Percentiles rank a stretch among this genome's conserved stretches.
Conservation (phyloP, 176 grass and related monocot genomes). For the Bolboschoenus planiculmis region DNA sequence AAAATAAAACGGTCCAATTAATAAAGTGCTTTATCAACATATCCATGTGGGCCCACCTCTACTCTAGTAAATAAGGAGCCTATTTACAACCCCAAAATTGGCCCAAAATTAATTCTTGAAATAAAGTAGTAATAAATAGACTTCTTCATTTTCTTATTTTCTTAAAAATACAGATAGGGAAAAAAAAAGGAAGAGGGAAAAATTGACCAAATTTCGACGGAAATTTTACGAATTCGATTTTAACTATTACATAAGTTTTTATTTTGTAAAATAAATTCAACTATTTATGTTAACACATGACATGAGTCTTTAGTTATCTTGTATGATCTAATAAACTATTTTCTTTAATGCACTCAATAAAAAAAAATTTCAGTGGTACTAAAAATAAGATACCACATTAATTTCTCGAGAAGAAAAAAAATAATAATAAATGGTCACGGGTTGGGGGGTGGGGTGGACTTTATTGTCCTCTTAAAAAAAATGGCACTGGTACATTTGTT, state of each 20-base stretch:
- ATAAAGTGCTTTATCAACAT: too few relatives aligned
- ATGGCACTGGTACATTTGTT: background rate
- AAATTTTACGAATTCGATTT: too few relatives aligned
- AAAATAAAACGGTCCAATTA: background rate
- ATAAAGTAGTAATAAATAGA: background rate
- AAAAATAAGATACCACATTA: background rate
- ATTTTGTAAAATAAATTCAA: too few relatives aligned
- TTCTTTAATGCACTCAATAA: background rate
- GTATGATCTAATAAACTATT: background rate
- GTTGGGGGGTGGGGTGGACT: too few relatives aligned
- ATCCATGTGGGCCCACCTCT: background rate
- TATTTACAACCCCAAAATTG: background rate
- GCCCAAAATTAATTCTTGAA: background rate
- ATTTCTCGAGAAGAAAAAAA: background rate
- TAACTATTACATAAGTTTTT: too few relatives aligned
- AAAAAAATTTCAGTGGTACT: background rate
- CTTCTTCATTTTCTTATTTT: background rate
- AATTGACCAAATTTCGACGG: too few relatives aligned
- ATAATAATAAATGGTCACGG: background rate
- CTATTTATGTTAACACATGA: too few relatives aligned
- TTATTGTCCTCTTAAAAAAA: background rate
- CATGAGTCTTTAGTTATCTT: background rate
- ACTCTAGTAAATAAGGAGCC: background rate
- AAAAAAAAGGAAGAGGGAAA: too few relatives aligned
- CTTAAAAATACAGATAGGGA: too few relatives aligned